phyloP scores from a whole-genome alignment of 2,329 filamentous ascomycete species.

The Aspergillus brunneoviolaceus region DNA sequence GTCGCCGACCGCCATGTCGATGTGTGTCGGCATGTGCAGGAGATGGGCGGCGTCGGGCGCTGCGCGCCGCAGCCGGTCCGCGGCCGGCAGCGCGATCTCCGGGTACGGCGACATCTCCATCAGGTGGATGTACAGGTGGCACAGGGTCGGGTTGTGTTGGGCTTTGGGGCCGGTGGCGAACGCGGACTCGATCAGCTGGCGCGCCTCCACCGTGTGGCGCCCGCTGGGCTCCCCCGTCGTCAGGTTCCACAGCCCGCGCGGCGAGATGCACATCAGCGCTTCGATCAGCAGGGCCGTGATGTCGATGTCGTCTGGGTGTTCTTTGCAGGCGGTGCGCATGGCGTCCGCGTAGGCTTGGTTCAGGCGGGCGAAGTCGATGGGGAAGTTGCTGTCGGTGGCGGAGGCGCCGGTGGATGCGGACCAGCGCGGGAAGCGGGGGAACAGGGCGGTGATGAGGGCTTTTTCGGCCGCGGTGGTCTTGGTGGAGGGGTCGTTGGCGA shows the following conservation, averaged over 20 bases:
- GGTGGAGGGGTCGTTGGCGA: background rate
- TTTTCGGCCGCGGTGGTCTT: background rate
- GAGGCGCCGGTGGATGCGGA: background rate
- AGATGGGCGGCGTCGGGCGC: slow-evolving; percentile 69
- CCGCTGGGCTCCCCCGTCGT: slow-evolving; percentile 53
- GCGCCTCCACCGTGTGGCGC: slow-evolving; percentile 46
- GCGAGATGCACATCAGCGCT: slow-evolving; percentile 63
- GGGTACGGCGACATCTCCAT: slow-evolving; percentile 72
- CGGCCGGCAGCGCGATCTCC: slow-evolving; percentile 60
- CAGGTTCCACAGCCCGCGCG: slow-evolving; percentile 63
- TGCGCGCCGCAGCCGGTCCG: slow-evolving; percentile 62
- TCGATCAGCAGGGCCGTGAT: slow-evolving; percentile 63
- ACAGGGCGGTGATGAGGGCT: slow-evolving; percentile 50
- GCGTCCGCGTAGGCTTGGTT: slow-evolving; percentile 60
- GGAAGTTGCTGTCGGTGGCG: slow-evolving; percentile 32
- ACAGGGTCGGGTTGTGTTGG: slow-evolving; percentile 63
- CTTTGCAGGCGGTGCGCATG: slow-evolving; percentile 54
- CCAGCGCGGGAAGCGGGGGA: slow-evolving; percentile 57
- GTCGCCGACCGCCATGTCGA: slow-evolving; percentile 70
- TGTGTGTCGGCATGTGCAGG: slow-evolving; percentile 73
- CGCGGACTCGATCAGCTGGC: slow-evolving; percentile 59
- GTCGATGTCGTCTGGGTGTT: slow-evolving; percentile 58
- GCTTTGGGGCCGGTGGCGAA: slow-evolving; percentile 47
- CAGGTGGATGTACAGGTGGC: slow-evolving; percentile 73
- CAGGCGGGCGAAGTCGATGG: slow-evolving; percentile 51